phyloP scores from a whole-genome alignment of 2,329 filamentous ascomycete species.

The Trichoderma semiorbis region DNA sequence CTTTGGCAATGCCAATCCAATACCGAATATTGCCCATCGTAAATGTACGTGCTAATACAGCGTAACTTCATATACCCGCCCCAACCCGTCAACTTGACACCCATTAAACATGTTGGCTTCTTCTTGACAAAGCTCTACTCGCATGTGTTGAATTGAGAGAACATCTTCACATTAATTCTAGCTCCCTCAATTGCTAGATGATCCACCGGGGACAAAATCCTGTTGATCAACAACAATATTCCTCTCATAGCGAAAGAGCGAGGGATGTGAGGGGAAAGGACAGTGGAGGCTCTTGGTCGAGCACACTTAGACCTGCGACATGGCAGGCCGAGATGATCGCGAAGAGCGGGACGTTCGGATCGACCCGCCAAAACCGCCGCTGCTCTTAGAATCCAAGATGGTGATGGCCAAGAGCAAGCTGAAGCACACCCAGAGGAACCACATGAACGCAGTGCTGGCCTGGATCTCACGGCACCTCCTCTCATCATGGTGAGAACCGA shows the following conservation, averaged over 20 bases:
- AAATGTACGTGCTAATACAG: slow-evolving; percentile 13
- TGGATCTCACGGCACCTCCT: slow-evolving; percentile 74
- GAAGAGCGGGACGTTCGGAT: slow-evolving; percentile 24
- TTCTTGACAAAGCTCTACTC: not conserved
- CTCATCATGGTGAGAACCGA: slow-evolving; percentile 54
- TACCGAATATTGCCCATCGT: slow-evolving; percentile 5
- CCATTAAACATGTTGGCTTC: not conserved
- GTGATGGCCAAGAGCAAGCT: slow-evolving; percentile 54
- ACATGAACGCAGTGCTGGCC: slow-evolving; percentile 71
- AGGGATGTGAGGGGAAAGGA: not conserved
- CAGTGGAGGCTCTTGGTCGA: not conserved
- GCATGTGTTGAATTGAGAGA: not conserved
- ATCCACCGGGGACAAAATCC: slow-evolving; percentile 3
- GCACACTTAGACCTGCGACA: slow-evolving; percentile 48
- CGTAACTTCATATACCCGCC: slow-evolving; percentile 10
- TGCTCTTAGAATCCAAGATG: slow-evolving; percentile 49
- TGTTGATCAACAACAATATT: not conserved
- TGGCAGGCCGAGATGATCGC: slow-evolving; percentile 42
- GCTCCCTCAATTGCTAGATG: not conserved
- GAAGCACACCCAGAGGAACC: slow-evolving; percentile 69
- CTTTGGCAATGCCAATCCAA: slow-evolving; percentile 1
- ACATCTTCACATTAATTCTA: not conserved
- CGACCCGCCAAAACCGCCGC: slow-evolving; percentile 30
- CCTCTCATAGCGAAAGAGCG: not conserved
- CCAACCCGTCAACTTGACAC: not conserved